Evolutionary conservation across 441 rosid genomes (phyloP).

Genomic region (Corymbia calophylla): DNA sequence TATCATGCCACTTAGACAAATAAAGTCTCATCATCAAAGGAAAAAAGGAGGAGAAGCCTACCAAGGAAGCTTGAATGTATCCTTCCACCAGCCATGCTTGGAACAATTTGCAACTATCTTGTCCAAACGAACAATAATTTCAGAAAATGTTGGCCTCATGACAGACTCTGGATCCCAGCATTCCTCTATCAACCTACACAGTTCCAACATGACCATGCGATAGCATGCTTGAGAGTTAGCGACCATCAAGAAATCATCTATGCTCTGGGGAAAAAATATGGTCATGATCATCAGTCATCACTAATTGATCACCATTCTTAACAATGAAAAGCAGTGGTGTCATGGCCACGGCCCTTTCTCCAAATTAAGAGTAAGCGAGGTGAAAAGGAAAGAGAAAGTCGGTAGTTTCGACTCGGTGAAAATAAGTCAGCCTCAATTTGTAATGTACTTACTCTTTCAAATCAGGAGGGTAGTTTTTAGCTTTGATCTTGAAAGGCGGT

Average conservation of each 20-base stretch:
- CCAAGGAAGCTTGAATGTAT: constrained; percentile 60
- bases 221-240: background rate
- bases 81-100: constrained; percentile 86
- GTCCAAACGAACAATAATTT: constrained; percentile 67
- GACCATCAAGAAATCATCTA: background rate
- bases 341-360: background rate
- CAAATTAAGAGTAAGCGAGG: background rate
- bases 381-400: background rate
- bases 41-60: constrained; percentile 11
- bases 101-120: constrained; percentile 52
- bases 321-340: background rate
- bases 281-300: background rate
- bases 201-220: background rate
- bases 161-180: constrained; percentile 64
- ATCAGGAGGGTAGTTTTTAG: constrained; percentile 70
- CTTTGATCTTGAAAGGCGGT: constrained; percentile 67
- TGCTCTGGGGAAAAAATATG: background rate
- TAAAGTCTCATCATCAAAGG: background rate
- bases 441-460: constrained; percentile 64
- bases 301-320: background rate
- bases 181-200: constrained; percentile 64
- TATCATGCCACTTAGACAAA: background rate
- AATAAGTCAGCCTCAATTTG: background rate
- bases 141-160: constrained; percentile 59
- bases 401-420: background rate